Percentiles rank a stretch among this genome's conserved stretches.
Evolutionary conservation across 805 yeast genomes (phyloP).

Genomic region (Groenewaldozyma tartarivorans): DNA sequence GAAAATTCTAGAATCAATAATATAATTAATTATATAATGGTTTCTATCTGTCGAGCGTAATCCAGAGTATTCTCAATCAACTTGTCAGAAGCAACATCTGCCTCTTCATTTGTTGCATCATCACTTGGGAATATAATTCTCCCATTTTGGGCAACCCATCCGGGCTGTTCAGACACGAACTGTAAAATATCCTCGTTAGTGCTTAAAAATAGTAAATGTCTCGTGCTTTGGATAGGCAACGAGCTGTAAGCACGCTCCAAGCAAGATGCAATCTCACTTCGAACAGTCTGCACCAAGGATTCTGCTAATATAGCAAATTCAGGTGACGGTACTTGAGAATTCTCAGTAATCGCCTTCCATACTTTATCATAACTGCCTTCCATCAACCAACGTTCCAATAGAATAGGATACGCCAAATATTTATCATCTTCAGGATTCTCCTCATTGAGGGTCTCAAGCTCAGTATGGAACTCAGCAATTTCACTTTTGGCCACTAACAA

Average conservation of each 20-base stretch:
- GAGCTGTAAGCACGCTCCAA: constrained; percentile 68
- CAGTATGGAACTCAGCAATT: constrained; percentile 82
- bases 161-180: constrained; percentile 42
- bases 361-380: constrained; percentile 94
- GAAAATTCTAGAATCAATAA: not conserved
- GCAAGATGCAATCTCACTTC: constrained; percentile 78
- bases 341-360: constrained; percentile 61
- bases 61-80: constrained; percentile 65
- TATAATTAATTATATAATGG: constrained; percentile 49
- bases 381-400: constrained; percentile 86
- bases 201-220: constrained; percentile 63
- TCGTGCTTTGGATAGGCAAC: constrained; percentile 75
- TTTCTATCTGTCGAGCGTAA: constrained; percentile 87
- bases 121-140: constrained; percentile 26
- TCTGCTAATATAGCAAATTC: constrained; percentile 75
- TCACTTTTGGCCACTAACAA: constrained; percentile 74
- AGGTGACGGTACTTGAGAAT: constrained; percentile 40
- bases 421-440: constrained; percentile 55
- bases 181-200: constrained; percentile 45
- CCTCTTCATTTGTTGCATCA: constrained; percentile 23
- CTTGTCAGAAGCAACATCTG: constrained; percentile 33
- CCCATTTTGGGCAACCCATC: constrained; percentile 51
- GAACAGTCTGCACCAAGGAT: constrained; percentile 65
- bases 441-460: constrained; percentile 62
- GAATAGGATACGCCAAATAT: constrained; percentile 73